Conservation (phyloP, 2,329 filamentous ascomycete genomes). For the Albifimbria verrucaria region DNA sequence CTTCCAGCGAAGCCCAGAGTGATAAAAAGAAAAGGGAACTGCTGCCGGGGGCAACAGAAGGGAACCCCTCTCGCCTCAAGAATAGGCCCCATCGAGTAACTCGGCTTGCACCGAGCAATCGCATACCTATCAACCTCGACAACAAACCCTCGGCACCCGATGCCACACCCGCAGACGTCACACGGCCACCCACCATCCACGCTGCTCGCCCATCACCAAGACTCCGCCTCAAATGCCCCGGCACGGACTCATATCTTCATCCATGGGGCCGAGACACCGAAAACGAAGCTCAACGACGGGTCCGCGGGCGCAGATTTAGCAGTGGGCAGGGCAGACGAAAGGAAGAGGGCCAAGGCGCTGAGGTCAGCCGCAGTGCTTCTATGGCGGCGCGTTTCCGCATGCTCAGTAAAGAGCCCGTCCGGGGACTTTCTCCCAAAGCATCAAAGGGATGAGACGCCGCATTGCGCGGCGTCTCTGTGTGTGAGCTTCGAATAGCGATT, state of each 20-base stretch:
- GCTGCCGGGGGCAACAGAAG: constrained; percentile 18
- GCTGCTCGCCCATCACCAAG: constrained; percentile 12
- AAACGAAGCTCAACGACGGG: constrained; percentile 29
- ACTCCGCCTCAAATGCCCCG: constrained; percentile 17
- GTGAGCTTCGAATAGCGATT: constrained; percentile 99
- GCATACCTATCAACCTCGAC: constrained; percentile 98
- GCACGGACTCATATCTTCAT: constrained; percentile 86
- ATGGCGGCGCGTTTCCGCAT: constrained; percentile 99
- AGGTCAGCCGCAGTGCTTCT: constrained; percentile 96
- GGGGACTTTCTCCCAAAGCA: constrained; percentile 99
- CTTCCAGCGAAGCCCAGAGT: constrained; percentile 41
- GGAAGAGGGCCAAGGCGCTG: constrained; percentile 51
- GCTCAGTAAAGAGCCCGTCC: constrained; percentile 62
- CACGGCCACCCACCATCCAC: constrained; percentile 42
- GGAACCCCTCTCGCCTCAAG: constrained; percentile 83
- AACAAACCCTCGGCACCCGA: constrained; percentile 63
- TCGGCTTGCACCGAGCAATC: constrained; percentile 68
- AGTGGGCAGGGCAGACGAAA: constrained; percentile 37
- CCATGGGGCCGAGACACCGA: constrained; percentile 51
- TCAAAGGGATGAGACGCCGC: constrained; percentile 32
- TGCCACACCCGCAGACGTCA: constrained; percentile 42
- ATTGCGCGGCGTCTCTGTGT: constrained; percentile 61
- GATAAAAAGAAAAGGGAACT: constrained; percentile 24
- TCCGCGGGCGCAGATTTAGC: constrained; percentile 36
- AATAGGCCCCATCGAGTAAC: constrained; percentile 99